These are phyloP conservation scores for Prunus yedoensis DNA, from an alignment of 331 rosid species.

Conservation along the genomic window DNA sequence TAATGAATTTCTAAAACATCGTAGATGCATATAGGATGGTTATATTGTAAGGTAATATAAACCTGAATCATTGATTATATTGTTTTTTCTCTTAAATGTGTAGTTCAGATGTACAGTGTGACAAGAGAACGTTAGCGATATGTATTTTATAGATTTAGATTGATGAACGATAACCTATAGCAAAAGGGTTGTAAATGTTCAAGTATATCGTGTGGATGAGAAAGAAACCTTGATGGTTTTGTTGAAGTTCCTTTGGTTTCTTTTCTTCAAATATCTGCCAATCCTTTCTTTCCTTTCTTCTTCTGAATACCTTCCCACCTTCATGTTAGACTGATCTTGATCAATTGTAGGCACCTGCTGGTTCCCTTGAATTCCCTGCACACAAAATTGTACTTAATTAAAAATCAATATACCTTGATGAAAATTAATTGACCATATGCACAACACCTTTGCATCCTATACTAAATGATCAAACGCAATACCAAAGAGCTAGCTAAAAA, in stretches of 20 bases:
- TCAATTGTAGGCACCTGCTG: conserved; percentile 63
- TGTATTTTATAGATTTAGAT: not conserved
- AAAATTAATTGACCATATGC: not conserved
- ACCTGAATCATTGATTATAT: not conserved
- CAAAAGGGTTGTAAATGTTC: not conserved
- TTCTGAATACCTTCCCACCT: conserved; percentile 83
- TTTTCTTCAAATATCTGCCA: conserved; percentile 83
- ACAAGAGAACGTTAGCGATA: no score
- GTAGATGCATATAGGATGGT: not conserved
- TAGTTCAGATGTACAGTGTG: no score
- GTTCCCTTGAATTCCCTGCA: conserved; percentile 66
- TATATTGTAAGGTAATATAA: not conserved
- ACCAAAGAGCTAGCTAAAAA: not conserved
- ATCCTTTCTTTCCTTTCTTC: conserved; percentile 88
- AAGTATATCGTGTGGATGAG: not conserved
- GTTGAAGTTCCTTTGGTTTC: conserved; percentile 93
- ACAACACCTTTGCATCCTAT: not conserved
- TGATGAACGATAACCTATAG: no score
- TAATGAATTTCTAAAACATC: not conserved
- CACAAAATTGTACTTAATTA: not conserved
- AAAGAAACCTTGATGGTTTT: conserved; percentile 82
- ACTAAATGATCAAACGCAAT: not conserved
- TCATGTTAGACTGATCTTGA: conserved; percentile 52
- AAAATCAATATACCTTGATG: not conserved
- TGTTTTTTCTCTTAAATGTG: not conserved